Conservation (phyloP, 768 basidiomycete species). For the Agrocybe praecox region DNA sequence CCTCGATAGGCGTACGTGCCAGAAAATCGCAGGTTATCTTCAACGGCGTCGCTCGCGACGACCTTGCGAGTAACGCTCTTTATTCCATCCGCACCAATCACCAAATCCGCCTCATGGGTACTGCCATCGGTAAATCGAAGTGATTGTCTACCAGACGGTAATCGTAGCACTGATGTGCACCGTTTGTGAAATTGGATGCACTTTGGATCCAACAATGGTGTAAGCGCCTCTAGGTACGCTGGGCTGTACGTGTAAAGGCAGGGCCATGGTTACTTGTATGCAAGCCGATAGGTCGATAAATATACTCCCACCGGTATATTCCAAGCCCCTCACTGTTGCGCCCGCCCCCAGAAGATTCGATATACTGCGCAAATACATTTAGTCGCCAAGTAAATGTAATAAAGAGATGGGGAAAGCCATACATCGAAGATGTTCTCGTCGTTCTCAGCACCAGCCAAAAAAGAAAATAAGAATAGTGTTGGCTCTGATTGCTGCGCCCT, state of each 20-base stretch:
- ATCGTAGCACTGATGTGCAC: constrained; percentile 35
- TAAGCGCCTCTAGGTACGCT: constrained; percentile 50
- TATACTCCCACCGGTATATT: constrained; percentile 42
- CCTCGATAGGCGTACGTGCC: constrained; percentile 52
- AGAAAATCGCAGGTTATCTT: constrained; percentile 43
- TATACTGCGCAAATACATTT: constrained; percentile 3
- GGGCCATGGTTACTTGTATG: background rate
- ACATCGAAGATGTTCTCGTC: constrained; percentile 51
- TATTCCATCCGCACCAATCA: constrained; percentile 52
- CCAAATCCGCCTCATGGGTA: constrained; percentile 40
- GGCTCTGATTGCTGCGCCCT: constrained; percentile 35
- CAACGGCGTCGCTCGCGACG: constrained; percentile 48
- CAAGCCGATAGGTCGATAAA: background rate
- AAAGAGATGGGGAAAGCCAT: constrained; percentile 6
- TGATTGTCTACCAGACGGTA: constrained; percentile 27
- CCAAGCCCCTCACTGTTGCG: constrained; percentile 41
- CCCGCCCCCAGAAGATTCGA: constrained; percentile 7
- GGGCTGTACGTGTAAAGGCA: constrained; percentile 34
- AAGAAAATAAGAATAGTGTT: constrained; percentile 35
- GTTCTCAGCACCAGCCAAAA: constrained; percentile 41
- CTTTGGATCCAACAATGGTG: constrained; percentile 41
- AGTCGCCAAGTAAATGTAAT: background rate
- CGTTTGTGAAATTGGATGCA: constrained; percentile 53
- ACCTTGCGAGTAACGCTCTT: constrained; percentile 51
- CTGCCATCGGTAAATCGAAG: constrained; percentile 54